These are phyloP conservation scores for Leishmania turanica DNA, from an alignment of 208 protist genomes.

Conservation along the genomic window DNA sequence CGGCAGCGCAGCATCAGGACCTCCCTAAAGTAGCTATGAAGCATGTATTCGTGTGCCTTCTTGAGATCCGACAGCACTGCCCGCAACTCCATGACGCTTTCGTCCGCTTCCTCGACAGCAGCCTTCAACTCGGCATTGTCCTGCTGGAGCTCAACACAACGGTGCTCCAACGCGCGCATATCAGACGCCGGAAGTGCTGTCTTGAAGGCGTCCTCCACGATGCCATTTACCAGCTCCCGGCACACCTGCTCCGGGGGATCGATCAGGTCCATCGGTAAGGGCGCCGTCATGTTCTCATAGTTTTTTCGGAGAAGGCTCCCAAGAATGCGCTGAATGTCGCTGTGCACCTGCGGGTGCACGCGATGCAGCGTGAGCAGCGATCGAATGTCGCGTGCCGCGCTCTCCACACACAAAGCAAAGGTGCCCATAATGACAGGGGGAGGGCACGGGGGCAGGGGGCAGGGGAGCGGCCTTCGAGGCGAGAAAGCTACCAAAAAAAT, in stretches of 20 bases:
- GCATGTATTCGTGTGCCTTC: conserved; percentile 79
- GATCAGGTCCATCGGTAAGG: conserved; percentile 30
- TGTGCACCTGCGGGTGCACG: conserved; percentile 82
- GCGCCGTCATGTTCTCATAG: conserved; percentile 47
- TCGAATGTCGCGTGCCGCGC: conserved; percentile 71
- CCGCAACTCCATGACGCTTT: conserved; percentile 28
- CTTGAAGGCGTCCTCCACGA: conserved; percentile 52
- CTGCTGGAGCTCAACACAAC: conserved; percentile 38
- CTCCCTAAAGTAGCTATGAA: conserved; percentile 85
- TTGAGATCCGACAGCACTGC: conserved; percentile 39
- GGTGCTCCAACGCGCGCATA: conserved; percentile 35
- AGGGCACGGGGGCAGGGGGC: neutral
- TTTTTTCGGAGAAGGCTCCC: conserved; percentile 48
- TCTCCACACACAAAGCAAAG: conserved; percentile 67
- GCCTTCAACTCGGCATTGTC: conserved; percentile 36
- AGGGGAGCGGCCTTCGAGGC: neutral
- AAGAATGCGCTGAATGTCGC: conserved; percentile 67
- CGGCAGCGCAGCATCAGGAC: conserved; percentile 72
- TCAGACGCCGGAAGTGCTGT: conserved; percentile 56
- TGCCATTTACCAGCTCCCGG: conserved; percentile 39
- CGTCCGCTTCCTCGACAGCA: conserved; percentile 21
- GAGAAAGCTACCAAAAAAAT: neutral
- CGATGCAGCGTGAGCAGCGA: conserved; percentile 77
- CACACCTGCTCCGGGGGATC: conserved; percentile 67
- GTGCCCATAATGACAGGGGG: conserved; percentile 44